phyloP scores from a whole-genome alignment of 257 asterid genomes.

The Knoxia roxburghii region DNA sequence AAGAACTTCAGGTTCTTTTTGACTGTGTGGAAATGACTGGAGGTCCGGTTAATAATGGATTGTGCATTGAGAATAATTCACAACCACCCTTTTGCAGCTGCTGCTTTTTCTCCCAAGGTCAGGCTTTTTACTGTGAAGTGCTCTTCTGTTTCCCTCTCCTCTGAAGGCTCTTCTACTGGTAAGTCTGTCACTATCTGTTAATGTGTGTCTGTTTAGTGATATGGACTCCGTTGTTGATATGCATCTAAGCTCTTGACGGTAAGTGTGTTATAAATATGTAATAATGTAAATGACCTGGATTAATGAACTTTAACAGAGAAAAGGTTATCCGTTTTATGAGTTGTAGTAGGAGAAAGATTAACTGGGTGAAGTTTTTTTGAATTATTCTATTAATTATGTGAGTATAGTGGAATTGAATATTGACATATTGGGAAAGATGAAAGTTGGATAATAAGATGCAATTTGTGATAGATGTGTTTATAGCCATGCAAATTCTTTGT shows the following conservation, averaged over 20 bases:
- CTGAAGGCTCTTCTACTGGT: conserved; percentile 19
- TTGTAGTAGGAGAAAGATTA: neutral
- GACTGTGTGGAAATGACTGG: neutral
- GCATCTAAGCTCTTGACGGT: neutral
- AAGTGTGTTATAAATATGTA: neutral
- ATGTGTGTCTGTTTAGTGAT: neutral
- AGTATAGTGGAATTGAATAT: neutral
- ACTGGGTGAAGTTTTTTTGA: neutral
- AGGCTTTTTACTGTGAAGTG: conserved; percentile 21
- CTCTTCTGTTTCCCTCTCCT: conserved; percentile 20
- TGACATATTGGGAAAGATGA: neutral
- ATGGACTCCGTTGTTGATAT: neutral
- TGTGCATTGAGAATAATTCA: conserved; percentile 11
- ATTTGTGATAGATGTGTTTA: neutral
- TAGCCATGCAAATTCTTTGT: neutral
- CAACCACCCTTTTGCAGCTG: conserved; percentile 4
- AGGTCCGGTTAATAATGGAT: conserved; percentile 2
- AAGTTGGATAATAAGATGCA: neutral
- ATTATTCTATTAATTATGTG: neutral
- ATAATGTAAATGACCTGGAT: neutral
- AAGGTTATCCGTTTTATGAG: neutral
- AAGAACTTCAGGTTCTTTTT: neutral
- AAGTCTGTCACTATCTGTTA: neutral
- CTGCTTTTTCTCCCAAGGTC: neutral
- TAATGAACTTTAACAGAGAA: neutral